Percentiles rank a stretch among this genome's conserved stretches.
phyloP scores from a whole-genome alignment of 805 yeast species.

The Ogataea haglerorum region DNA sequence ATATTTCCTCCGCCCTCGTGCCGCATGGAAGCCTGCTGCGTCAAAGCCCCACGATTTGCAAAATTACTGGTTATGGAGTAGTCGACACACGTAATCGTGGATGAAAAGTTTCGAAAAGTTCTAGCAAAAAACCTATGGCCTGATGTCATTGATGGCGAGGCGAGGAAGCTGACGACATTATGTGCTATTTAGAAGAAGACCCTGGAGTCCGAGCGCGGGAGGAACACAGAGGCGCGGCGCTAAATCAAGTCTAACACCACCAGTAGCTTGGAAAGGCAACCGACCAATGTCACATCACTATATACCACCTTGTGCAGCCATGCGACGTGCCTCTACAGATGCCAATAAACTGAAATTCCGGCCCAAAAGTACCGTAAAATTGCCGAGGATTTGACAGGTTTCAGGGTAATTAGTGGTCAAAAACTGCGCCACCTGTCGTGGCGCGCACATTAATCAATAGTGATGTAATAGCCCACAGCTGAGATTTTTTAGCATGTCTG shows the following conservation, averaged over 20 bases:
- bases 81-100: neutral
- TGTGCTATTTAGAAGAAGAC: neutral
- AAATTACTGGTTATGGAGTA: neutral
- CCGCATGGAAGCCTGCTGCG: no score
- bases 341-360: no score
- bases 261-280: no score
- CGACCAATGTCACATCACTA: no score
- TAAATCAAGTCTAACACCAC: no score
- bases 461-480: slow-evolving; percentile 4
- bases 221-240: no score
- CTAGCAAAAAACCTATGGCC: neutral
- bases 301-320: no score
- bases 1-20: no score
- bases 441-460: neutral
- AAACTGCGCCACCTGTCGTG: slow-evolving; percentile 7
- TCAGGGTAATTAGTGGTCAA: neutral
- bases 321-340: no score
- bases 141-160: neutral
- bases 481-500: neutral
- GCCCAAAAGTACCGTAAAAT: neutral
- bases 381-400: neutral
- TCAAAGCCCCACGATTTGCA: neutral
- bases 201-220: no score
- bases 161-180: neutral
- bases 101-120: neutral